phyloP scores from a whole-genome alignment of 176 grass and related monocot genomes.

The Urochloa ruziziensis region DNA sequence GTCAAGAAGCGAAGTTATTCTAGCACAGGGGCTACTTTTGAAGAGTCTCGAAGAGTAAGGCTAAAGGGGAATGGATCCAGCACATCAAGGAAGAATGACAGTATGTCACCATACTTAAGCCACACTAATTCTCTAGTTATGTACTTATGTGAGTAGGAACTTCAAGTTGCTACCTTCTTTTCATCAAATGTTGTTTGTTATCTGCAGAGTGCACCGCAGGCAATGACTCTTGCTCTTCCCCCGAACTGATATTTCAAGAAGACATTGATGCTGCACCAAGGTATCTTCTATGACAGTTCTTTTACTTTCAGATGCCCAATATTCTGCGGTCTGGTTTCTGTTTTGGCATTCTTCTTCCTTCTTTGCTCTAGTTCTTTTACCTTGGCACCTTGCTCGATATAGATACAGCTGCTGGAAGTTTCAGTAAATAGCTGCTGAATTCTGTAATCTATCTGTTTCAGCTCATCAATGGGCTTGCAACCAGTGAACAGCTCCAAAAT shows the following conservation, averaged over 20 bases:
- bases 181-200: not conserved
- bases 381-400: not conserved
- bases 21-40: not conserved
- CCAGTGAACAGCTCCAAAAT: not conserved
- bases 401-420: not conserved
- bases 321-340: not conserved
- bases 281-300: constrained; percentile 28
- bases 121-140: not conserved
- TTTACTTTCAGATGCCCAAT: not conserved
- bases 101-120: not conserved
- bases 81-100: constrained; percentile 25
- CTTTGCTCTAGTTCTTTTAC: not conserved
- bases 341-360: not conserved
- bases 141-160: not conserved
- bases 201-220: not conserved
- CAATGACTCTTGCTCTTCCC: constrained; percentile 1
- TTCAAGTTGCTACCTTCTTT: not conserved
- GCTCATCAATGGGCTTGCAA: not conserved
- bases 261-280: constrained; percentile 24
- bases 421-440: not conserved
- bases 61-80: constrained; percentile 24
- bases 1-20: constrained; percentile 37
- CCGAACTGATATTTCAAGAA: constrained; percentile 30
- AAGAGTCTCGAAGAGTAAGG: constrained; percentile 42
- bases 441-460: not conserved